Conservation (phyloP, 2,329 filamentous ascomycete species). For the Pezicula neosporulosa region DNA sequence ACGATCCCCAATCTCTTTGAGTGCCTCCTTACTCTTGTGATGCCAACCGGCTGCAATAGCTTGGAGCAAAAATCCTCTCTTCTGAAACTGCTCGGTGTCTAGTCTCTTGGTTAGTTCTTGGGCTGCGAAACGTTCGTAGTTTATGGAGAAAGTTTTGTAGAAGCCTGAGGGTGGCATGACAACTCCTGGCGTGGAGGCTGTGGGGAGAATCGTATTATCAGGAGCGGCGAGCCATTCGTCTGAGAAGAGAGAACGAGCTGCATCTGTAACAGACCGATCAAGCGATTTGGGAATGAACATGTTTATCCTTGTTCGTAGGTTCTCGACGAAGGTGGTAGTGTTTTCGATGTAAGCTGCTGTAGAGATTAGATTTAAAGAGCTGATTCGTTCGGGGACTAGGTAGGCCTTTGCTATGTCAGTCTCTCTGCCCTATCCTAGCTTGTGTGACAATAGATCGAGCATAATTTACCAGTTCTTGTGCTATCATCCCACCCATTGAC, state of each 20-base stretch:
- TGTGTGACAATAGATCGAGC: conserved; percentile 5
- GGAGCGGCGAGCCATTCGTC: conserved; percentile 57
- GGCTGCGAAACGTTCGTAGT: conserved; percentile 79
- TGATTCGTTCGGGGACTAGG: conserved; percentile 48
- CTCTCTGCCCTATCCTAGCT: neutral
- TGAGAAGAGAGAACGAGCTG: conserved; percentile 65
- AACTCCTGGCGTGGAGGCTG: conserved; percentile 33
- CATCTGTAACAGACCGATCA: conserved; percentile 61
- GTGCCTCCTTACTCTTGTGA: conserved; percentile 64
- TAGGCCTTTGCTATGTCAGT: conserved; percentile 32
- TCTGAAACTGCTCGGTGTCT: conserved; percentile 57
- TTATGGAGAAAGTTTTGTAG: conserved; percentile 63
- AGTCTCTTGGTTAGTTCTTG: conserved; percentile 72
- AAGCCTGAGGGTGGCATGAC: conserved; percentile 27
- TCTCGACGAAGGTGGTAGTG: conserved; percentile 59
- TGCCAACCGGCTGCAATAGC: conserved; percentile 78
- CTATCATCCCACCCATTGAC: conserved; percentile 89
- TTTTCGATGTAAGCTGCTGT: conserved; percentile 60
- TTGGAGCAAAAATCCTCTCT: conserved; percentile 70
- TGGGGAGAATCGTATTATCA: conserved; percentile 54
- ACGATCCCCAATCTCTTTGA: conserved; percentile 60
- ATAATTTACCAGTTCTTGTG: conserved; percentile 66
- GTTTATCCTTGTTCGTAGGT: conserved; percentile 52
- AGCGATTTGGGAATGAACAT: conserved; percentile 68
- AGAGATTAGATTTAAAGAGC: conserved; percentile 55